Conservation (phyloP, 176 grass and related monocot genomes). For the Paspalum vaginatum region DNA sequence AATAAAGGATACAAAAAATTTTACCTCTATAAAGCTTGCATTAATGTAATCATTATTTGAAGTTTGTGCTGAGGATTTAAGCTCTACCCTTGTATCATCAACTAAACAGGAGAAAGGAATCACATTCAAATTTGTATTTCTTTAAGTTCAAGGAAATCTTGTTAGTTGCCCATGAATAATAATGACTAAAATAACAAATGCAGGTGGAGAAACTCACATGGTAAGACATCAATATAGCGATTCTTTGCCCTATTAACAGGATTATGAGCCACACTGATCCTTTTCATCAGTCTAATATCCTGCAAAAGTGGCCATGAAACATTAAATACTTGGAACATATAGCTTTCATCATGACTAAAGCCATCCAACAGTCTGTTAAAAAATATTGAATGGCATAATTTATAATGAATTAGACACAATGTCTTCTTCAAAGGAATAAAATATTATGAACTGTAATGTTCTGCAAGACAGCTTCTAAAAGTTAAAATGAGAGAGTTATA, state of each 20-base stretch:
- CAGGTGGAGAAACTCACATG: constrained; percentile 60
- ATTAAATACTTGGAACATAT: constrained; percentile 25
- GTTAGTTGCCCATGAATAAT: background rate
- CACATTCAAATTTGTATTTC: constrained; percentile 14
- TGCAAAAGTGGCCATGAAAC: constrained; percentile 28
- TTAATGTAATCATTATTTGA: constrained; percentile 70
- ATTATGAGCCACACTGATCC: constrained; percentile 47
- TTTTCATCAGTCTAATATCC: constrained; percentile 18
- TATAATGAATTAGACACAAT: constrained; percentile 8
- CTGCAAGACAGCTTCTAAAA: constrained; percentile 2
- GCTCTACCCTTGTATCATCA: constrained; percentile 66
- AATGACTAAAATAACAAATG: constrained; percentile 25
- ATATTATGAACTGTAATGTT: background rate
- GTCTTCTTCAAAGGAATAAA: constrained; percentile 1
- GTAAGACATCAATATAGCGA: constrained; percentile 82
- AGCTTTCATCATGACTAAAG: constrained; percentile 6
- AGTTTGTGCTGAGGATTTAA: constrained; percentile 47
- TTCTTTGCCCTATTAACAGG: constrained; percentile 73
- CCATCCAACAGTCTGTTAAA: background rate
- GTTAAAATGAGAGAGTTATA: background rate
- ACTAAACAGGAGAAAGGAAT: constrained; percentile 48
- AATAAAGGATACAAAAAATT: background rate
- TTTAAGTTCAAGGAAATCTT: background rate
- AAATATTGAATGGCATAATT: background rate
- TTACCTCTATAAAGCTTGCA: constrained; percentile 87